Evolutionary conservation across 2,329 filamentous ascomycete genomes (phyloP).

Genomic region (Cladosporium colombiae): DNA sequence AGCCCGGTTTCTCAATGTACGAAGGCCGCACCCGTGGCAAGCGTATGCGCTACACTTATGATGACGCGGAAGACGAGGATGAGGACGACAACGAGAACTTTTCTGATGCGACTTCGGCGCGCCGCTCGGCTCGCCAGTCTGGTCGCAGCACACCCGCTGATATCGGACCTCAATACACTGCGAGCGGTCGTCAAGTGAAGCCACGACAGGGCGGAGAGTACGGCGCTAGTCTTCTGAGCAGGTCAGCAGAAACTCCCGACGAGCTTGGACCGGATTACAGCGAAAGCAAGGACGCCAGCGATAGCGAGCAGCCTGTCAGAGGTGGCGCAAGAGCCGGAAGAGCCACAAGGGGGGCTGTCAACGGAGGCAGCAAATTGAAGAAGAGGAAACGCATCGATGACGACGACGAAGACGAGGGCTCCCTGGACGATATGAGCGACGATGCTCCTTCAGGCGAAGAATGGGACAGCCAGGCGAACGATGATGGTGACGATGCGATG

Average conservation of each 20-base stretch:
- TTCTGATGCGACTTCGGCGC: conserved; percentile 67
- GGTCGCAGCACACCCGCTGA: conserved; percentile 72
- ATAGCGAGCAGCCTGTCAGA: conserved; percentile 46
- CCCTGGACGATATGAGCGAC: conserved; percentile 63
- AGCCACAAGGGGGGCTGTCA: conserved; percentile 34
- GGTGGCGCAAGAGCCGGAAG: conserved; percentile 48
- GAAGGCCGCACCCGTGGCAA: conserved; percentile 96
- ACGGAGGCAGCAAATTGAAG: conserved; percentile 32
- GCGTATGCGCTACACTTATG: conserved; percentile 94
- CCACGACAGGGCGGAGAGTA: conserved; percentile 65
- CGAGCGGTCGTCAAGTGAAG: conserved; percentile 82
- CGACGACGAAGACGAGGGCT: conserved; percentile 54
- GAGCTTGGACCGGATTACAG: conserved; percentile 33
- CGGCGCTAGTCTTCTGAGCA: conserved; percentile 61
- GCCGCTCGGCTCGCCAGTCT: conserved; percentile 63
- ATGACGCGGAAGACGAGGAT: conserved; percentile 76
- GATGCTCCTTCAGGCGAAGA: conserved; percentile 61
- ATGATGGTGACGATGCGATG: conserved; percentile 15
- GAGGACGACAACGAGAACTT: conserved; percentile 65
- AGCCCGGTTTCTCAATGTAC: conserved; percentile 88
- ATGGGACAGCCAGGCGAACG: conserved; percentile 43
- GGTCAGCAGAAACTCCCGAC: conserved; percentile 48
- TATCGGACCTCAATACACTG: conserved; percentile 68
- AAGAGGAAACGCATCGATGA: conserved; percentile 52
- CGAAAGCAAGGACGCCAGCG: conserved; percentile 40